Base-by-base conservation (phyloP, 2,329 filamentous ascomycete genomes). In the Lasiodiplodia sp. region DNA sequence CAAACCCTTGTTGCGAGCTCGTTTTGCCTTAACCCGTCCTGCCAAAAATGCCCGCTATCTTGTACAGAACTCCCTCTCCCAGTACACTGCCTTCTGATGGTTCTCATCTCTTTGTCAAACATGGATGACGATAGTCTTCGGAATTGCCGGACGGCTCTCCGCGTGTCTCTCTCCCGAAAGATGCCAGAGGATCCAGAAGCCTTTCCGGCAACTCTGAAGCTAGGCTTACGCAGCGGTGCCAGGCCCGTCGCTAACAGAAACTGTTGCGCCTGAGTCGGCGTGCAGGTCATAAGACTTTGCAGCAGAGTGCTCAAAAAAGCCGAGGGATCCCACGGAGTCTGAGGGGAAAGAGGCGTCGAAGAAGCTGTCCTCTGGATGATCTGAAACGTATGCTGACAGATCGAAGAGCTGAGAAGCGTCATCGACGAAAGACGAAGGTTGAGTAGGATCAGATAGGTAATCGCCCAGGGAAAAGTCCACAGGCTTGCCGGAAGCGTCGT, bases 181-280 rank as follows among this genome's bases (percentile, higher is more conserved):
- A 63, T 55, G 25, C 57, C 67, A 55, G 67, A 58, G 23, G 67
- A 63, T 60, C 58, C 53, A 5, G 67, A 68, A 44, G 57, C 58
- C 58, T 64, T 68, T 31, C 57, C 57, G 12, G 67, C 67, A 60
- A 68, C 67, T 49, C 67, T 44, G 49, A 64, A 64, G 71, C 74
- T 78, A 78, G 73, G 75, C 70, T 73, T 78, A 75, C 78, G 78
- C 80, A 81, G 80, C 78, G 78, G 79, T 78, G 71, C 75, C 71
- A 80, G 77, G 78, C 80, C 77, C 81, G 82, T 84, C 82, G 82
- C 82, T 80, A 82, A 79, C 78, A 76, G 76, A 77, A 75, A 72
- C 71, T 73, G 82, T 76, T 78, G 78, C 82, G 82, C 82, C 80
- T 80, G 78, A 79, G 80, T 79, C 78, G 78, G 80, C 79, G 77